Evolutionary conservation across 495 filamentous ascomycete species (phyloP).

Genomic region (Neurospora sp.): DNA sequence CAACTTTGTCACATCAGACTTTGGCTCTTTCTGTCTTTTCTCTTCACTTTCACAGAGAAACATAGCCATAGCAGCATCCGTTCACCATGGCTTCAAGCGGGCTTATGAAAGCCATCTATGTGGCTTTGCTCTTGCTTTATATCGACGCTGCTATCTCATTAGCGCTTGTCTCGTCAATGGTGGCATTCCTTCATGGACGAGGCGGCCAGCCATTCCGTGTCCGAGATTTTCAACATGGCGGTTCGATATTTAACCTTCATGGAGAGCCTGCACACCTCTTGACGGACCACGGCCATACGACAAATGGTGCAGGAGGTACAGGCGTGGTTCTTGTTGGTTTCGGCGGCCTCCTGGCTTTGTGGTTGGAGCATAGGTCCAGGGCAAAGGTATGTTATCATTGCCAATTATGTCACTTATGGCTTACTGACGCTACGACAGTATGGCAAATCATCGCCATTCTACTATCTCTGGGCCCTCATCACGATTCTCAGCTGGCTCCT

Average conservation of each 20-base stretch:
- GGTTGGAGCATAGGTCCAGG: conserved; percentile 21
- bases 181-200: conserved; percentile 33
- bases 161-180: conserved; percentile 38
- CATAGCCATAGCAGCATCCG: not conserved
- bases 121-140: conserved; percentile 27
- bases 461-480: conserved; percentile 31
- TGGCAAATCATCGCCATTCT: conserved; percentile 15
- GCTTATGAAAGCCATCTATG: conserved; percentile 12
- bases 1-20: not conserved
- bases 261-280: conserved; percentile 32
- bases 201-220: conserved; percentile 18
- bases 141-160: conserved; percentile 36
- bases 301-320: conserved; percentile 41
- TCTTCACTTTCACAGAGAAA: not conserved
- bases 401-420: not conserved
- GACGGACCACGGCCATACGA: conserved; percentile 37
- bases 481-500: conserved; percentile 35
- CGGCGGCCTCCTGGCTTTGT: conserved; percentile 32
- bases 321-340: conserved; percentile 39
- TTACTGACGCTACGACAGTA: not conserved
- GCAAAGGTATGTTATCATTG: conserved; percentile 7
- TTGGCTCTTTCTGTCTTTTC: not conserved
- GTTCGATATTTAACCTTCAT: conserved; percentile 16
- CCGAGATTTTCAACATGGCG: too few species aligned
- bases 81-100: not conserved